Conservation (phyloP, 768 basidiomycete species). For the Mycena polygramma region DNA sequence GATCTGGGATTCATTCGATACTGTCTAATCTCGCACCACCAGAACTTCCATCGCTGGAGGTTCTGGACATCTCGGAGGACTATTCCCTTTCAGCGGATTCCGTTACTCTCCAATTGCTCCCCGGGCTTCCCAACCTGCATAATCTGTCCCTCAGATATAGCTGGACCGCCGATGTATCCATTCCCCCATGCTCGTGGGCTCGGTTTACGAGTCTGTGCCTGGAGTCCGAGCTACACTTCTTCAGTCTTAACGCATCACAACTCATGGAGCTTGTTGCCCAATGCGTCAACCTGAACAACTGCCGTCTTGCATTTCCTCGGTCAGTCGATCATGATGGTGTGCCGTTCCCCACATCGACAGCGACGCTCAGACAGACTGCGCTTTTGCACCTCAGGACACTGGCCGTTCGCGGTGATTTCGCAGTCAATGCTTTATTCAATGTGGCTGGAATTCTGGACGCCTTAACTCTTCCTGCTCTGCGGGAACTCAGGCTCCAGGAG, state of each 20-base stretch:
- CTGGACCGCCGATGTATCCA: background rate
- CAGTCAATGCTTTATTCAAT: background rate
- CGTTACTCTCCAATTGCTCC: background rate
- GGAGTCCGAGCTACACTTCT: background rate
- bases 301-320: slow-evolving; percentile 1
- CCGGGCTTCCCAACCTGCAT: background rate
- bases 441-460: background rate
- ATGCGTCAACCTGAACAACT: slow-evolving; percentile 1
- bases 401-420: background rate
- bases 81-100: too few species aligned
- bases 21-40: background rate
- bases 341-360: background rate
- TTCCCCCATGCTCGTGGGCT: slow-evolving; percentile 6
- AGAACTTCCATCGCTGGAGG: slow-evolving; percentile 13
- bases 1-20: background rate
- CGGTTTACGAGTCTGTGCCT: slow-evolving; percentile 8
- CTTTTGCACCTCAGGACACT: background rate
- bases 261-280: background rate
- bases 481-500: background rate
- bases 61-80: background rate
- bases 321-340: too few species aligned
- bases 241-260: background rate
- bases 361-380: background rate
- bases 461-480: background rate
- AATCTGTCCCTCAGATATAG: background rate